Evolutionary conservation across 2,329 filamentous ascomycete genomes (phyloP).

Genomic region (Trichoderma breve): DNA sequence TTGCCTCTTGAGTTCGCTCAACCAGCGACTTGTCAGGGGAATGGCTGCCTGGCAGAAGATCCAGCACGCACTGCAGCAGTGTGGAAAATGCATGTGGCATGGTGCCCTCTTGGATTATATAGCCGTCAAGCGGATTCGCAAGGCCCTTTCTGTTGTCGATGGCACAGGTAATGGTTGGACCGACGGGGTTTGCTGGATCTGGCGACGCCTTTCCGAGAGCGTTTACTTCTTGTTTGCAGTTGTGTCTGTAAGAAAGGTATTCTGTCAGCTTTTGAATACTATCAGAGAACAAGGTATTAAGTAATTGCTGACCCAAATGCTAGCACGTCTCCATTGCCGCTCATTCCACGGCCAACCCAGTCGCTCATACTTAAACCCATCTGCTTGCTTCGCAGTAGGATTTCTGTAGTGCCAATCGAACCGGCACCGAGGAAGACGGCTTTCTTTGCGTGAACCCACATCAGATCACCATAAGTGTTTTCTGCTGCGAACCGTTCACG

Average conservation of each 20-base stretch:
- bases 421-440: slow-evolving; percentile 67
- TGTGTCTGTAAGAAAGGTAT: slow-evolving; percentile 45
- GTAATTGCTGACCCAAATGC: slow-evolving; percentile 52
- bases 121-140: slow-evolving; percentile 57
- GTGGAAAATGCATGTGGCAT: slow-evolving; percentile 56
- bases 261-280: not conserved
- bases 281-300: not conserved
- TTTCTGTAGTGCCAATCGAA: slow-evolving; percentile 63
- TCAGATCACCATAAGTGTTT: slow-evolving; percentile 55
- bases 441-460: slow-evolving; percentile 66
- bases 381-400: slow-evolving; percentile 58
- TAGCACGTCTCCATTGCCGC: slow-evolving; percentile 65
- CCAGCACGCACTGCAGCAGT: slow-evolving; percentile 57
- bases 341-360: slow-evolving; percentile 58
- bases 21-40: not conserved
- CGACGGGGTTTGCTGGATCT: slow-evolving; percentile 51
- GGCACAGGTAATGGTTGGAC: slow-evolving; percentile 61
- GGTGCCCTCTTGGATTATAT: slow-evolving; percentile 62
- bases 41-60: slow-evolving; percentile 43
- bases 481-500: slow-evolving; percentile 52
- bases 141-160: slow-evolving; percentile 55
- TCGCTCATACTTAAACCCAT: slow-evolving; percentile 58
- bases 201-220: slow-evolving; percentile 52
- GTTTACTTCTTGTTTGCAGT: slow-evolving; percentile 56
- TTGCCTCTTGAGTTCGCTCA: slow-evolving; percentile 15